Percentiles rank a stretch among this genome's conserved stretches.
These are phyloP conservation scores for Helotiales sp. DNA, from an alignment of 2,329 filamentous ascomycete species.

Conservation along the genomic window DNA sequence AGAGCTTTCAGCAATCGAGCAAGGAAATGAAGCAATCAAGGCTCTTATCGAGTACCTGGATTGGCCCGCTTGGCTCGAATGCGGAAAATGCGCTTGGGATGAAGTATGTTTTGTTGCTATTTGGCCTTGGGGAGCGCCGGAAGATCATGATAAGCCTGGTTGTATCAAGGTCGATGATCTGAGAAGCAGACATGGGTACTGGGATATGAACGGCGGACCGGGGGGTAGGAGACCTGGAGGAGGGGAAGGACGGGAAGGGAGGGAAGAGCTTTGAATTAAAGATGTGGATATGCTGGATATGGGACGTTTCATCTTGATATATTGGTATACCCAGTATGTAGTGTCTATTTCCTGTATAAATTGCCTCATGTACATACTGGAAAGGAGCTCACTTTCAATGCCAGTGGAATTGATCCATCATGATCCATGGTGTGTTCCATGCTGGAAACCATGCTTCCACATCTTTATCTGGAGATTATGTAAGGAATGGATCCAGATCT, in stretches of 20 bases:
- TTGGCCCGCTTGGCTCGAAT: slow-evolving; percentile 62
- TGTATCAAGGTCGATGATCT: slow-evolving; percentile 38
- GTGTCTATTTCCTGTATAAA: neutral
- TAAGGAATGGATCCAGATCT: neutral
- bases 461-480: too few species aligned
- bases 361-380: neutral
- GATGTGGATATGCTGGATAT: neutral
- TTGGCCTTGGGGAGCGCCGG: slow-evolving; percentile 57
- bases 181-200: slow-evolving; percentile 12
- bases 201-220: slow-evolving; percentile 10
- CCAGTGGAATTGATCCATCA: slow-evolving; percentile 1
- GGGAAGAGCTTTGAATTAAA: neutral
- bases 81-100: slow-evolving; percentile 50
- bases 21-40: slow-evolving; percentile 15
- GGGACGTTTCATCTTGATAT: neutral
- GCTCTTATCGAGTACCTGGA: slow-evolving; percentile 49
- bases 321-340: neutral
- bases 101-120: slow-evolving; percentile 64
- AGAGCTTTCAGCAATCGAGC: neutral
- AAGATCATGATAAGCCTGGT: slow-evolving; percentile 53
- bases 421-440: neutral
- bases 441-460: neutral
- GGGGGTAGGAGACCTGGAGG: neutral
- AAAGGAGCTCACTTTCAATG: slow-evolving; percentile 9
- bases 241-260: neutral